These are phyloP conservation scores for Pleurotus sapidus DNA, from an alignment of 768 basidiomycete genomes.

Conservation along the genomic window DNA sequence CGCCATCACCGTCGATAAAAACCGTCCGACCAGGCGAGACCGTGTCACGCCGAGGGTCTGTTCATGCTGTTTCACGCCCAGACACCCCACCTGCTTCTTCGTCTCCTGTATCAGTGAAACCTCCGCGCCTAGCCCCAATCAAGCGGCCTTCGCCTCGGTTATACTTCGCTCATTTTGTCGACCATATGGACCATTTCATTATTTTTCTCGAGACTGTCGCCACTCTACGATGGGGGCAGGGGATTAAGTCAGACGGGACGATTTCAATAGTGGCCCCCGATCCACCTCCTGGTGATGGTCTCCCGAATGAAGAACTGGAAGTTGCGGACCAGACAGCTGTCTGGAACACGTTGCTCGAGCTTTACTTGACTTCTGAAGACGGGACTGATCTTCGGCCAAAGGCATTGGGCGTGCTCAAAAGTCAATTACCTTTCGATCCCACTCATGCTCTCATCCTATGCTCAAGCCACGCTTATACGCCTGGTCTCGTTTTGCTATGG, in stretches of 20 bases:
- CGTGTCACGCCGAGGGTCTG: constrained; percentile 32
- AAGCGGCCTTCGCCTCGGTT: constrained; percentile 76
- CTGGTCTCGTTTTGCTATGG: constrained; percentile 88
- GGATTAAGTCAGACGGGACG: constrained; percentile 37
- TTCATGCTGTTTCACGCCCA: constrained; percentile 30
- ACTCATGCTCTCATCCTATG: constrained; percentile 96
- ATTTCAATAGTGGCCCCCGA: constrained; percentile 14
- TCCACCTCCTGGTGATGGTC: constrained; percentile 11
- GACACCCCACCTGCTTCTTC: constrained; percentile 27
- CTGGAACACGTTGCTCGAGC: constrained; percentile 94
- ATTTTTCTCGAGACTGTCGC: constrained; percentile 89
- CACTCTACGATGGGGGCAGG: constrained; percentile 74
- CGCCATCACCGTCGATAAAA: constrained; percentile 45
- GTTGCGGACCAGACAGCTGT: constrained; percentile 75
- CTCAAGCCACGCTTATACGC: constrained; percentile 77
- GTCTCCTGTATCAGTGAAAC: constrained; percentile 13
- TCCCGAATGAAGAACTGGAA: constrained; percentile 49
- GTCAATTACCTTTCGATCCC: constrained; percentile 74
- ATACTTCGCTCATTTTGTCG: constrained; percentile 94
- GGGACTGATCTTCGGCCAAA: constrained; percentile 50
- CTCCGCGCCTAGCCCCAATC: constrained; percentile 27
- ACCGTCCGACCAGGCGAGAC: constrained; percentile 37
- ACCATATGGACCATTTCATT: constrained; percentile 81
- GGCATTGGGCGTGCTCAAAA: constrained; percentile 69
- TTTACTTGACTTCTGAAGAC: constrained; percentile 67